A percentile compares a stretch with the other conserved stretches of the same genome.
Evolutionary conservation across 306 rosid genomes (phyloP).

Genomic region (Hippophae tibetana): DNA sequence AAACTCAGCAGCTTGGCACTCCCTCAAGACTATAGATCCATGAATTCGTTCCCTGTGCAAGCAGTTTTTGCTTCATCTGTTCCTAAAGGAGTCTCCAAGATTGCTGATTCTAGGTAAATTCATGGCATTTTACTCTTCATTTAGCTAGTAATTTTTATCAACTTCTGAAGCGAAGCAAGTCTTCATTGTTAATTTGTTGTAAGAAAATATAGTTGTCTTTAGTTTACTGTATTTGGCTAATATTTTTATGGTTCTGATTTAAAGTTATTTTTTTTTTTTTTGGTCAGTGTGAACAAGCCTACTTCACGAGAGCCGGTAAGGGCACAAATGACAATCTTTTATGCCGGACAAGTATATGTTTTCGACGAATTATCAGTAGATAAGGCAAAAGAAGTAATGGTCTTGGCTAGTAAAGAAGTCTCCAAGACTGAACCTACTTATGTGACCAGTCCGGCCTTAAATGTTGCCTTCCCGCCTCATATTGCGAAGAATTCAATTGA

Average conservation of each 20-base stretch:
- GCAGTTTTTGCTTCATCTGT: slow-evolving; percentile 19
- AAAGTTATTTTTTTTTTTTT: background rate
- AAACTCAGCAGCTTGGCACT: slow-evolving; percentile 12
- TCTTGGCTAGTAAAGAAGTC: slow-evolving; percentile 36
- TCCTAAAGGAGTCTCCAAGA: slow-evolving; percentile 15
- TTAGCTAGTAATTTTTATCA: too few species aligned
- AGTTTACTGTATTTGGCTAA: too few species aligned
- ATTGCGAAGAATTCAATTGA: slow-evolving; percentile 32
- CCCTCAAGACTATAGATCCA: slow-evolving; percentile 16
- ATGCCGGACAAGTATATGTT: slow-evolving; percentile 62
- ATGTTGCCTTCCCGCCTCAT: slow-evolving; percentile 22
- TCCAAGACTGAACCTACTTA: slow-evolving; percentile 24
- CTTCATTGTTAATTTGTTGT: too few species aligned
- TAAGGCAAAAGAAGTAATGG: slow-evolving; percentile 55
- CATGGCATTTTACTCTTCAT: too few species aligned
- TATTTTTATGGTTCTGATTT: background rate
- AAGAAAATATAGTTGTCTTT: too few species aligned
- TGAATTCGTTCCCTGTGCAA: slow-evolving; percentile 39
- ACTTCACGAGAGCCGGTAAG: slow-evolving; percentile 23
- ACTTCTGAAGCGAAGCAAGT: too few species aligned
- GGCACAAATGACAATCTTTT: slow-evolving; percentile 69
- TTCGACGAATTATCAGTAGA: slow-evolving; percentile 56
- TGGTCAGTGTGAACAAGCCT: slow-evolving; percentile 29
- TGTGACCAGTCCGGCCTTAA: slow-evolving; percentile 6
- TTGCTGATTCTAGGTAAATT: slow-evolving; percentile 33